These are phyloP conservation scores for Claviceps fusiformis DNA, from an alignment of 2,329 filamentous ascomycete species.

Conservation along the genomic window DNA sequence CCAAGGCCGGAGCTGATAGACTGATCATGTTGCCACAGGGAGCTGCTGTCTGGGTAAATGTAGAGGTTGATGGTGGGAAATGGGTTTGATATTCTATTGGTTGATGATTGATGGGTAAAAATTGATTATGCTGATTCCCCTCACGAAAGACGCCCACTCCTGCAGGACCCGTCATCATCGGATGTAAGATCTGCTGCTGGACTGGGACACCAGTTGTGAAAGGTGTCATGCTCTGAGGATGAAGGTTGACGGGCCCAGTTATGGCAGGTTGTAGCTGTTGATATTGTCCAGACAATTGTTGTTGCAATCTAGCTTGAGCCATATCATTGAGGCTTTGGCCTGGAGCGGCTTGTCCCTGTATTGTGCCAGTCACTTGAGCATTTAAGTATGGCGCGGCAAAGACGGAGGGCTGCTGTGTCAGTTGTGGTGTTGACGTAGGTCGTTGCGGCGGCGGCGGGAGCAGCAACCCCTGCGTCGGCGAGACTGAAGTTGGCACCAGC, in stretches of 20 bases:
- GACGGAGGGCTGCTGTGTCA: slow-evolving; percentile 58
- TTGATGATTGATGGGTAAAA: slow-evolving; percentile 42
- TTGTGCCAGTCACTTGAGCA: slow-evolving; percentile 66
- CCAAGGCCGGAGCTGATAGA: slow-evolving; percentile 44
- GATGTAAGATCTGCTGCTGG: slow-evolving; percentile 27
- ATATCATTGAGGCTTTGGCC: slow-evolving; percentile 69
- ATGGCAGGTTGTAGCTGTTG: slow-evolving; percentile 28
- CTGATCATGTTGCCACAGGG: slow-evolving; percentile 37
- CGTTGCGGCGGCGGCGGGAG: slow-evolving; percentile 63
- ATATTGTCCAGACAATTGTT: slow-evolving; percentile 39
- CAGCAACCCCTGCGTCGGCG: slow-evolving; percentile 47
- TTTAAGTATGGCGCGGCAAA: slow-evolving; percentile 66
- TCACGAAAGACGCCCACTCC: slow-evolving; percentile 27
- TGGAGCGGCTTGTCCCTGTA: slow-evolving; percentile 50
- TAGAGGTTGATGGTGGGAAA: slow-evolving; percentile 19
- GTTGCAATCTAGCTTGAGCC: slow-evolving; percentile 51
- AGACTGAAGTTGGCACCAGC: slow-evolving; percentile 53
- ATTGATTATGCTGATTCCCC: slow-evolving; percentile 25
- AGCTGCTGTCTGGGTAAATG: slow-evolving; percentile 33
- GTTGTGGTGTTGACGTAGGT: slow-evolving; percentile 77
- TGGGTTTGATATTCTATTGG: slow-evolving; percentile 45
- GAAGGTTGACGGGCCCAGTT: slow-evolving; percentile 20
- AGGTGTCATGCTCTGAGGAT: slow-evolving; percentile 24
- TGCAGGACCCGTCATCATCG: slow-evolving; percentile 34
- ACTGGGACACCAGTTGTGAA: slow-evolving; percentile 20